Percentiles rank a stretch among this genome's conserved stretches.
Conservation (phyloP, 2,329 filamentous ascomycete genomes). For the Alternaria alternata region DNA sequence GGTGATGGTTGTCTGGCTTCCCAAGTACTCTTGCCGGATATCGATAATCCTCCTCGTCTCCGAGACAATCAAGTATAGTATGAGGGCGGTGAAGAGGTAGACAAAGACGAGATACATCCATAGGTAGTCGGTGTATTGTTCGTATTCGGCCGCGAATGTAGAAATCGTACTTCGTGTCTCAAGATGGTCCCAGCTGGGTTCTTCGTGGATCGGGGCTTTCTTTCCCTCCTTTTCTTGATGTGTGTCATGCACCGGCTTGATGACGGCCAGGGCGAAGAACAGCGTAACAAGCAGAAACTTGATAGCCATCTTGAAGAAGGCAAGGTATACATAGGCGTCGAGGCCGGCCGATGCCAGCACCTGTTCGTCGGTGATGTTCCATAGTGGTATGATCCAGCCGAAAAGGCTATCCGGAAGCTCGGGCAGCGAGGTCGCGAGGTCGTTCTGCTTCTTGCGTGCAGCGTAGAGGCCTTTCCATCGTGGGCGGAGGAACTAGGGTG, state of each 20-base stretch:
- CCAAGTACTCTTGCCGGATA: constrained; percentile 87
- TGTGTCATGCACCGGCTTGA: constrained; percentile 83
- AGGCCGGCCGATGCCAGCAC: constrained; percentile 88
- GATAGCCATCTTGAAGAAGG: constrained; percentile 95
- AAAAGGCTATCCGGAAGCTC: constrained; percentile 84
- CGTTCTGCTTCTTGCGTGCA: constrained; percentile 79
- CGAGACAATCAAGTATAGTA: constrained; percentile 81
- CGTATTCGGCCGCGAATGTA: constrained; percentile 40
- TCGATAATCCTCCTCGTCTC: constrained; percentile 88
- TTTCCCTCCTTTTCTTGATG: constrained; percentile 55
- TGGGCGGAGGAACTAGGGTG: constrained; percentile 75
- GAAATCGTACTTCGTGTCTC: constrained; percentile 34
- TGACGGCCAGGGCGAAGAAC: constrained; percentile 80
- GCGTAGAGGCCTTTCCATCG: constrained; percentile 93
- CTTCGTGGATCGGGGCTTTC: constrained; percentile 37
- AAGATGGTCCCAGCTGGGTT: constrained; percentile 24
- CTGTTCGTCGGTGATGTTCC: constrained; percentile 86
- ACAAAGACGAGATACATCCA: constrained; percentile 97
- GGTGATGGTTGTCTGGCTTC: constrained; percentile 92
- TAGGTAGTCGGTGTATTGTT: constrained; percentile 67
- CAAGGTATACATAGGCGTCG: constrained; percentile 95
- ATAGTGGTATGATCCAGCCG: constrained; percentile 90
- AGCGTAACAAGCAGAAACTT: constrained; percentile 81
- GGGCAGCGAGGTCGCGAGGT: constrained; percentile 73
- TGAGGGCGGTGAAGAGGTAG: constrained; percentile 86